A percentile compares a stretch with the other conserved stretches of the same genome.
Evolutionary conservation across 148 eudicot genomes (phyloP).

Genomic region (Amaranthus cruentus): DNA sequence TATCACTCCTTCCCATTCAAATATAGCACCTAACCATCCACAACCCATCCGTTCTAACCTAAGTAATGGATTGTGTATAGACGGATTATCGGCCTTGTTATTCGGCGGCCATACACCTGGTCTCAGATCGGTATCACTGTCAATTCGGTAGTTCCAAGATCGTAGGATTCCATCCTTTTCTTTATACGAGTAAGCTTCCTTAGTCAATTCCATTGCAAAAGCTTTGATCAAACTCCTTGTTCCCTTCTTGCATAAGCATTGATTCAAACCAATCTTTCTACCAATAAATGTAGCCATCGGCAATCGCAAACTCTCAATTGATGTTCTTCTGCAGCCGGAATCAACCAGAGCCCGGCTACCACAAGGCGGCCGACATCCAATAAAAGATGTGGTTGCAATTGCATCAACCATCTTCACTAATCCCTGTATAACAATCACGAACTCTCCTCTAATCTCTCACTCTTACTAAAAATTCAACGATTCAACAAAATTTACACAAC

Average conservation of each 20-base stretch:
- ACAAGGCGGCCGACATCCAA: conserved; percentile 44
- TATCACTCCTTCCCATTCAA: conserved; percentile 97
- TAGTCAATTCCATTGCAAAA: conserved; percentile 73
- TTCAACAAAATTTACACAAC: neutral
- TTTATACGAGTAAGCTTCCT: conserved; percentile 50
- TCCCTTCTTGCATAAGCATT: conserved; percentile 20
- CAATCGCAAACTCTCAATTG: conserved; percentile 19
- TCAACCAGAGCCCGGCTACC: conserved; percentile 31
- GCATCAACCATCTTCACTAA: conserved; percentile 66
- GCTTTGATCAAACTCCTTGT: conserved; percentile 35
- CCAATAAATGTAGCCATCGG: conserved; percentile 19
- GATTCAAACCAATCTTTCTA: conserved; percentile 20
- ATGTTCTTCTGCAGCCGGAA: conserved; percentile 29
- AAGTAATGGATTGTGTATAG: conserved; percentile 77
- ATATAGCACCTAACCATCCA: conserved; percentile 93
- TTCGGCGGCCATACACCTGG: conserved; percentile 79
- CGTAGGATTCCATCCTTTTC: conserved; percentile 45
- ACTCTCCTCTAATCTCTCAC: conserved; percentile 10
- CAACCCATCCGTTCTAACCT: conserved; percentile 86
- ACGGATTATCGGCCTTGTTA: conserved; percentile 73
- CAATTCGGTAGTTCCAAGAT: conserved; percentile 38
- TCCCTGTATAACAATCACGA: neutral
- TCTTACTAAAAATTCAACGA: neutral
- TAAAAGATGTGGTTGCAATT: conserved; percentile 60
- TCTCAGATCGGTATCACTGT: conserved; percentile 41